Conservation (phyloP, 768 basidiomycete species). For the Dacryopinax primogenitus region DNA sequence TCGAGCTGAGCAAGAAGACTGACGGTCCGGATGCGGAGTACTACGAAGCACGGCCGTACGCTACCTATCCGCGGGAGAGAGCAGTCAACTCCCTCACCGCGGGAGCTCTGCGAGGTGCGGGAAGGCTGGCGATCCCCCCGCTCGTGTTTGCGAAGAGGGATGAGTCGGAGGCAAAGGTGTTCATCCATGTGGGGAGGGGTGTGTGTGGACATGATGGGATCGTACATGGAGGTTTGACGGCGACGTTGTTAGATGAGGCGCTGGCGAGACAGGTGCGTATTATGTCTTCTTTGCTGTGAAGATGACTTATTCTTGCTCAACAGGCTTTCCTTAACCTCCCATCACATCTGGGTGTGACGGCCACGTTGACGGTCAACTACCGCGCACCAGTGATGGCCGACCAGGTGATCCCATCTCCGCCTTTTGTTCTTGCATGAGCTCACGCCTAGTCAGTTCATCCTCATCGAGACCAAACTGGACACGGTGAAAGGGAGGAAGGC, state of each 20-base stretch:
- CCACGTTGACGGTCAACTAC: conserved; percentile 68
- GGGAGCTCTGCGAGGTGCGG: conserved; percentile 76
- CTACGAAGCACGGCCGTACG: conserved; percentile 67
- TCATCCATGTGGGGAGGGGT: conserved; percentile 73
- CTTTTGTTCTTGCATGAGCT: conserved; percentile 6
- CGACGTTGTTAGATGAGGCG: conserved; percentile 79
- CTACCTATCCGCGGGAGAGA: conserved; percentile 51
- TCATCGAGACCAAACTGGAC: conserved; percentile 56
- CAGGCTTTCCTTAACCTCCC: conserved; percentile 80
- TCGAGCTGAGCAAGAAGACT: conserved; percentile 35
- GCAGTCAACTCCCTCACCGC: conserved; percentile 73
- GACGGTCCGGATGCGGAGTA: conserved; percentile 13
- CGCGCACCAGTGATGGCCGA: conserved; percentile 80
- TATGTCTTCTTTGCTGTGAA: neutral
- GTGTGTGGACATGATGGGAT: conserved; percentile 88
- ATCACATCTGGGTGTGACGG: conserved; percentile 85
- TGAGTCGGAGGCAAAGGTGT: conserved; percentile 54
- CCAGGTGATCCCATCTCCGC: conserved; percentile 39
- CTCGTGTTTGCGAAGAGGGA: conserved; percentile 61
- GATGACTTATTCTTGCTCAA: neutral
- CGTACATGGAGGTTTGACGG: conserved; percentile 82
- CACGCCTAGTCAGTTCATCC: conserved; percentile 49
- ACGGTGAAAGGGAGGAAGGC: conserved; percentile 69
- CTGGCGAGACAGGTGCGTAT: conserved; percentile 56
- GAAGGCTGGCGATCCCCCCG: conserved; percentile 68